phyloP scores from a whole-genome alignment of 768 basidiomycete species.

The Naganishia friedmannii region DNA sequence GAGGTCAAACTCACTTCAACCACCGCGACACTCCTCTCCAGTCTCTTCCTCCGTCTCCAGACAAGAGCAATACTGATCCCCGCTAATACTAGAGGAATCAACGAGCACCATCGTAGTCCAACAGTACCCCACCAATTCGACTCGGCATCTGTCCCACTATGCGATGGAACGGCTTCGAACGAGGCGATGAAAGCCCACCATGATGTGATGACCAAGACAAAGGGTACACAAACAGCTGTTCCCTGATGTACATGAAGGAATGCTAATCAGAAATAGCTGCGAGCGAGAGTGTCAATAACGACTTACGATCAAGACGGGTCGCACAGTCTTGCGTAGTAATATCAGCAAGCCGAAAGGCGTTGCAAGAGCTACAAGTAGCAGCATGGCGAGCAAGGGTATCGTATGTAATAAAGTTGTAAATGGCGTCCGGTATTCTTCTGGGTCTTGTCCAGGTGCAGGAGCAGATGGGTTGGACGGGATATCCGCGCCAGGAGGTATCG shows the following conservation, averaged over 20 bases:
- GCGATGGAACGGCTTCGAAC: constrained; percentile 43
- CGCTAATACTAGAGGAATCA: constrained; percentile 69
- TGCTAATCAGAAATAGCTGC: constrained; percentile 46
- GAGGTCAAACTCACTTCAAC: constrained; percentile 48
- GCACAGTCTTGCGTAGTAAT: constrained; percentile 73
- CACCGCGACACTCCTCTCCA: constrained; percentile 56
- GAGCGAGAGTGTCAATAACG: constrained; percentile 52
- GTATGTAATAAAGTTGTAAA: constrained; percentile 36
- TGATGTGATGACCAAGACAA: constrained; percentile 45
- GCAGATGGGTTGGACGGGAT: background rate
- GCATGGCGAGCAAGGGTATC: constrained; percentile 42
- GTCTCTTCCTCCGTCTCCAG: constrained; percentile 60
- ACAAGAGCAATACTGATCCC: constrained; percentile 64
- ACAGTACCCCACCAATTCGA: constrained; percentile 46
- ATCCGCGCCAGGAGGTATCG: constrained; percentile 10
- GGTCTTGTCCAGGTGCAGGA: constrained; percentile 8
- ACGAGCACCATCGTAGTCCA: constrained; percentile 72
- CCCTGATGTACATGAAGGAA: constrained; percentile 20
- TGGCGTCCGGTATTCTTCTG: constrained; percentile 37
- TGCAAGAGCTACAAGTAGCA: constrained; percentile 41
- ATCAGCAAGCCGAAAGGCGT: constrained; percentile 47
- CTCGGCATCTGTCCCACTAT: constrained; percentile 35
- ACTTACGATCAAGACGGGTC: constrained; percentile 73
- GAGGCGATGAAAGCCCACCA: constrained; percentile 50
- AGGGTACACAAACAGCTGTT: constrained; percentile 48